phyloP scores from a whole-genome alignment of 208 protist genomes.

The Wallacemonas collosoma region DNA sequence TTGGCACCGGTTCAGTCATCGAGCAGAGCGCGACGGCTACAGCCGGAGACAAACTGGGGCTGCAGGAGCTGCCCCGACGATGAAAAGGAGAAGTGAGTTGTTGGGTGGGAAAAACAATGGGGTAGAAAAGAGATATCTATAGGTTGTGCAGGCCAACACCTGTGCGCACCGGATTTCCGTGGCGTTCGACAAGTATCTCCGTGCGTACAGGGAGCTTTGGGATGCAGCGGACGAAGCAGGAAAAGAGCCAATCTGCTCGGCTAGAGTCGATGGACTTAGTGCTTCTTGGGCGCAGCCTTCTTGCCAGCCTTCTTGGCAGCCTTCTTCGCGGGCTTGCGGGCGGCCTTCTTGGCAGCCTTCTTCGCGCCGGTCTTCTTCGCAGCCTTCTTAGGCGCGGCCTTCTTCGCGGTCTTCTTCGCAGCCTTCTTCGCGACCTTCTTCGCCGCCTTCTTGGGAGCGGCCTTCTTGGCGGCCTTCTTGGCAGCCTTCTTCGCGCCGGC shows the following conservation, averaged over 20 bases:
- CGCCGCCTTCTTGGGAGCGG: slow-evolving; percentile 22
- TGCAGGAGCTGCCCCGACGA: background rate
- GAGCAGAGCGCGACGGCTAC: background rate
- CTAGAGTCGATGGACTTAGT: slow-evolving; percentile 9
- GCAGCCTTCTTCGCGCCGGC: background rate
- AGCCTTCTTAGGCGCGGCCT: slow-evolving; percentile 27
- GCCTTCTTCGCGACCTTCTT: slow-evolving; percentile 33
- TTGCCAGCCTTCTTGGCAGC: slow-evolving; percentile 30
- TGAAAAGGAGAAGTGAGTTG: slow-evolving; percentile 4
- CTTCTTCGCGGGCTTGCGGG: background rate
- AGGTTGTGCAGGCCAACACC: slow-evolving; percentile 14
- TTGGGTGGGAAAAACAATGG: background rate
- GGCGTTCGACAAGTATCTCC: slow-evolving; percentile 14
- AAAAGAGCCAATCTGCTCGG: background rate
- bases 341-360: slow-evolving; percentile 32
- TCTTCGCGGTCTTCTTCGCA: slow-evolving; percentile 24
- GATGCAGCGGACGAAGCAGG: background rate
- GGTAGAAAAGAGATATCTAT: slow-evolving; percentile 15
- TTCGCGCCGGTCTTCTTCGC: slow-evolving; percentile 27
- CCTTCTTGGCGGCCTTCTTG: slow-evolving; percentile 18
- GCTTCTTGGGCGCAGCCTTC: slow-evolving; percentile 28
- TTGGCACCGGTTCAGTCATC: background rate
- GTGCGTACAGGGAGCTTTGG: slow-evolving; percentile 13
- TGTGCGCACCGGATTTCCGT: slow-evolving; percentile 12
- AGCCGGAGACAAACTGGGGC: background rate